Conservation (phyloP, 148 eudicot genomes). For the Vaccinium darrowii region DNA sequence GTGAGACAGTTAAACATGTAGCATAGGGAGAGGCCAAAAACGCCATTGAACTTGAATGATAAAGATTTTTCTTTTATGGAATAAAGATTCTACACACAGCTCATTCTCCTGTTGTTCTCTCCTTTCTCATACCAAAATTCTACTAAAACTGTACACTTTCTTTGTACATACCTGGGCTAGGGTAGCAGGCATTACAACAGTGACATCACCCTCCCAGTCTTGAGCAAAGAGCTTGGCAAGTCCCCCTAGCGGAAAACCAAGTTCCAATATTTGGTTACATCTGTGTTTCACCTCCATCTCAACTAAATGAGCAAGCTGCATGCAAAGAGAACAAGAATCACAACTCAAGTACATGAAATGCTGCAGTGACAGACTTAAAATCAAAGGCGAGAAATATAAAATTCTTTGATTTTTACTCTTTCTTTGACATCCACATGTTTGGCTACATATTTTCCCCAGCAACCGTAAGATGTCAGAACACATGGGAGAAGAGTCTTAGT, state of each 20-base stretch:
- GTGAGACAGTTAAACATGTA: neutral
- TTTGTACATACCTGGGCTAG: slow-evolving; percentile 72
- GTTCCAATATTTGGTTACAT: slow-evolving; percentile 89
- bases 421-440: neutral
- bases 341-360: neutral
- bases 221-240: slow-evolving; percentile 91
- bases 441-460: neutral
- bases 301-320: slow-evolving; percentile 86
- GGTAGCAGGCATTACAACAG: slow-evolving; percentile 98
- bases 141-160: neutral
- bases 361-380: neutral
- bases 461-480: neutral
- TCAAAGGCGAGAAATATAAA: neutral
- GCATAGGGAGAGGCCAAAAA: neutral
- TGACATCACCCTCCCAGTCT: slow-evolving; percentile 99
- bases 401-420: neutral
- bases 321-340: neutral
- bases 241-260: slow-evolving; percentile 91
- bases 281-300: slow-evolving; percentile 99
- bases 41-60: neutral
- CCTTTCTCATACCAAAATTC: neutral
- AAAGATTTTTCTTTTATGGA: neutral
- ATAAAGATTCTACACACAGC: neutral
- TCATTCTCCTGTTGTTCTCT: neutral
- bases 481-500: neutral